phyloP scores from a whole-genome alignment of 179 eudicot species.

The Camellia oleifera region DNA sequence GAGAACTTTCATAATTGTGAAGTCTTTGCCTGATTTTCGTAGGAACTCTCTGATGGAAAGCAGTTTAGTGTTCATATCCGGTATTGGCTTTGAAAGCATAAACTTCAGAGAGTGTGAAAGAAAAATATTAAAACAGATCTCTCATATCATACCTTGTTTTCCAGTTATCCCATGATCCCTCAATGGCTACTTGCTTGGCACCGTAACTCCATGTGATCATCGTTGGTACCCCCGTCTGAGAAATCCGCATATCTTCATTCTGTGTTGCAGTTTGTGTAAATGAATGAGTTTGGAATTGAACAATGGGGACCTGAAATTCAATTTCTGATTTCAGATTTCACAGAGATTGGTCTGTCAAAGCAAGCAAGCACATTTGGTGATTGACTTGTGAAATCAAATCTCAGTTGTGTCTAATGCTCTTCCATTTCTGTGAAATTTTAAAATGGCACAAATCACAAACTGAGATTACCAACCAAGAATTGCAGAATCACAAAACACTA shows the following conservation, averaged over 20 bases:
- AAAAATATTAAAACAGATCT: neutral
- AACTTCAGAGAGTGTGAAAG: neutral
- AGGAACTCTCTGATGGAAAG: conserved; percentile 53
- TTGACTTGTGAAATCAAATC: no score
- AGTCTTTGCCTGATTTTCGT: conserved; percentile 78
- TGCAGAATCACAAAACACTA: no score
- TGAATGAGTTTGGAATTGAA: neutral
- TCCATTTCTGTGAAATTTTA: neutral
- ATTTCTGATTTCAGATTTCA: neutral
- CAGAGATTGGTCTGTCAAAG: neutral
- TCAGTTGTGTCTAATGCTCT: no score
- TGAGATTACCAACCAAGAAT: neutral
- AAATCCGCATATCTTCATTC: neutral
- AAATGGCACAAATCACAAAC: neutral
- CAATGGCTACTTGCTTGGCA: conserved; percentile 74
- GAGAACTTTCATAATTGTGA: conserved; percentile 75
- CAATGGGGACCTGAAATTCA: no score
- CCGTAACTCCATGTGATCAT: conserved; percentile 79
- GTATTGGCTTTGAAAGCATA: neutral
- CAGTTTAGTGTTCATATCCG: neutral
- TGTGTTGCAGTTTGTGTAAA: neutral
- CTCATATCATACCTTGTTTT: conserved; percentile 50
- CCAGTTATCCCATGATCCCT: conserved; percentile 98
- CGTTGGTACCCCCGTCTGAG: conserved; percentile 14
- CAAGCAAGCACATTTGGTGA: no score